Evolutionary conservation across 768 basidiomycete species (phyloP).

Genomic region (Termitomyces sp.): DNA sequence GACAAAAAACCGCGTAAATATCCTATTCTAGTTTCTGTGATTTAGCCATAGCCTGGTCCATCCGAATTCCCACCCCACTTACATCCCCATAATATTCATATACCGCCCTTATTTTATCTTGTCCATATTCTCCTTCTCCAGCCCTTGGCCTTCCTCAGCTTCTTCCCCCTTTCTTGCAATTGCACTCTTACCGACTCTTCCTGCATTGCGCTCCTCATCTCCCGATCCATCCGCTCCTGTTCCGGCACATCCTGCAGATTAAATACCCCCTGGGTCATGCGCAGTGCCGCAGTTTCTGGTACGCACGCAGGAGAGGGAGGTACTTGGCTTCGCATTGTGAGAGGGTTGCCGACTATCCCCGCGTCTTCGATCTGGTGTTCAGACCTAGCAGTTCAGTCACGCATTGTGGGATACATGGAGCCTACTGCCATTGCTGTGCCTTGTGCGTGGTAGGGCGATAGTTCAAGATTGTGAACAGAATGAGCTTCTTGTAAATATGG

Average conservation of each 20-base stretch:
- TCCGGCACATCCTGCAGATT: slow-evolving; percentile 56
- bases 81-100: too few relatives aligned
- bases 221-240: slow-evolving; percentile 43
- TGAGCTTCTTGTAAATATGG: too few relatives aligned
- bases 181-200: slow-evolving; percentile 18
- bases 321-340: slow-evolving; percentile 35
- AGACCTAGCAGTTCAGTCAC: not conserved
- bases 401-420: not conserved
- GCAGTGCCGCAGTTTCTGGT: slow-evolving; percentile 44
- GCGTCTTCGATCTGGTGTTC: slow-evolving; percentile 42
- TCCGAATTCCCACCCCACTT: too few relatives aligned
- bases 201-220: slow-evolving; percentile 47
- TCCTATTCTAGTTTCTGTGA: too few relatives aligned
- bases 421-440: slow-evolving; percentile 49
- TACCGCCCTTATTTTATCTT: too few relatives aligned
- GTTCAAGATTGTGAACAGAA: too few relatives aligned
- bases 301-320: slow-evolving; percentile 39
- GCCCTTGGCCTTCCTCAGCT: too few relatives aligned
- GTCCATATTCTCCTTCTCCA: too few relatives aligned
- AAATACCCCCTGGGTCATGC: too few relatives aligned
- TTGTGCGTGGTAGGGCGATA: slow-evolving; percentile 48
- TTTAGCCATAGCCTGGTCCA: too few relatives aligned
- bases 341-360: slow-evolving; percentile 41
- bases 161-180: too few relatives aligned
- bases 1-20: too few relatives aligned